Conservation (phyloP, 345 rosid species). For the Conringia planisiliqua region DNA sequence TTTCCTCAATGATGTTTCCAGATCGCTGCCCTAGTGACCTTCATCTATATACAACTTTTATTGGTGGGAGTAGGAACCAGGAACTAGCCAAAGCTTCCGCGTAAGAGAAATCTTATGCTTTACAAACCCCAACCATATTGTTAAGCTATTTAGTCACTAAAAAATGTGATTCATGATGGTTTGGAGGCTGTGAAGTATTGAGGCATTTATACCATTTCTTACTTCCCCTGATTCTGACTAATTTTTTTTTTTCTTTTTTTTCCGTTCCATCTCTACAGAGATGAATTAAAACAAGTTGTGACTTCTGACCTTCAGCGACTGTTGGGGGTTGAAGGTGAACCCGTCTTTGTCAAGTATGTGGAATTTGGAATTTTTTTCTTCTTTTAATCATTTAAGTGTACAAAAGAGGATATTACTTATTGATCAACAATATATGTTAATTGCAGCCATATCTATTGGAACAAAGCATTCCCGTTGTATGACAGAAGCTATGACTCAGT, state of each 20-base stretch:
- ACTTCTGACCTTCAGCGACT: conserved; percentile 77
- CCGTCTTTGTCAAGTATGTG: conserved; percentile 70
- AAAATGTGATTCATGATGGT: background rate
- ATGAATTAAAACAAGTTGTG: conserved; percentile 73
- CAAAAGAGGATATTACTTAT: background rate
- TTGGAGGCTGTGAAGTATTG: background rate
- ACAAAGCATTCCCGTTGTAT: conserved; percentile 80
- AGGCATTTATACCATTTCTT: background rate
- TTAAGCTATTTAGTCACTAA: background rate
- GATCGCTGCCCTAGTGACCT: conserved; percentile 73
- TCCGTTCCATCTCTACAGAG: conserved; percentile 31
- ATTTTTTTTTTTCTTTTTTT: background rate
- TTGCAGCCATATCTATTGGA: conserved; percentile 89
- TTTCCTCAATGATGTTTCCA: conserved; percentile 95
- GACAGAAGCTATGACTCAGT: conserved; percentile 64
- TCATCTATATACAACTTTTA: conserved; percentile 85
- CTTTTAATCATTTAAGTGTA: background rate
- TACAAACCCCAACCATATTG: background rate
- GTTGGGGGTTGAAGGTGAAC: conserved; percentile 91
- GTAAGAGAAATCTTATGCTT: conserved; percentile 39
- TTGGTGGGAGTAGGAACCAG: conserved; percentile 88
- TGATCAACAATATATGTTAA: conserved; percentile 2
- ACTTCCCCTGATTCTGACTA: background rate
- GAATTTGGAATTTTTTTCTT: background rate
- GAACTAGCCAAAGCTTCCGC: conserved; percentile 82